phyloP scores from a whole-genome alignment of 2,329 filamentous ascomycete genomes.

The Aquanectria penicillioides region DNA sequence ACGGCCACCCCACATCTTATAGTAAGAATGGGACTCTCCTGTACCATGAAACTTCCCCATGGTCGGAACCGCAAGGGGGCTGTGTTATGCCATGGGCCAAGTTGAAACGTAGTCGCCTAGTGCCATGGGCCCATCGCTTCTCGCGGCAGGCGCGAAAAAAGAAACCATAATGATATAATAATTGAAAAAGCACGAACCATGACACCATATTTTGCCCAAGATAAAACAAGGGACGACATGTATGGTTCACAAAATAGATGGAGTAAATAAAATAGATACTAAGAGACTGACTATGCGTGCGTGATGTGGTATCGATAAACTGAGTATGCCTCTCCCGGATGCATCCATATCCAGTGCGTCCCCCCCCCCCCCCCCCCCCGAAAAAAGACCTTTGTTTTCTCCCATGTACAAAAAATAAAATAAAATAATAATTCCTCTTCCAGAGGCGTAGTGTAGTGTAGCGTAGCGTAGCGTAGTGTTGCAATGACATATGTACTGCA shows the following conservation, averaged over 20 bases:
- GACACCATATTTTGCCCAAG: too few species aligned
- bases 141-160: background rate
- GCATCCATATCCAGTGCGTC: constrained; percentile 28
- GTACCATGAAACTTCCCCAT: constrained; percentile 3
- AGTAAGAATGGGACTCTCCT: background rate
- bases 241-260: too few species aligned
- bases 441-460: too few species aligned
- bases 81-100: constrained; percentile 8
- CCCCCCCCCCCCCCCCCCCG: too few species aligned
- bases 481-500: background rate
- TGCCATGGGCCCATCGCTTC: background rate
- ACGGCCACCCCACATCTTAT: background rate
- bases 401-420: constrained; percentile 5
- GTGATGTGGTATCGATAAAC: constrained; percentile 40
- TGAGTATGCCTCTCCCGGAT: constrained; percentile 33
- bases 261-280: too few species aligned
- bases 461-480: constrained; percentile 1
- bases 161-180: background rate
- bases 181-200: background rate
- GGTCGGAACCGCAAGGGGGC: background rate
- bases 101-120: constrained; percentile 12
- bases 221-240: too few species aligned
- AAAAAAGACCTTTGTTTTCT: too few species aligned
- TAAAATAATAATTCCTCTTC: too few species aligned
- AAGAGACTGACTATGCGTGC: constrained; percentile 39